Base-by-base conservation (phyloP, 208 protist species). In the Leishmania guyanensis region DNA sequence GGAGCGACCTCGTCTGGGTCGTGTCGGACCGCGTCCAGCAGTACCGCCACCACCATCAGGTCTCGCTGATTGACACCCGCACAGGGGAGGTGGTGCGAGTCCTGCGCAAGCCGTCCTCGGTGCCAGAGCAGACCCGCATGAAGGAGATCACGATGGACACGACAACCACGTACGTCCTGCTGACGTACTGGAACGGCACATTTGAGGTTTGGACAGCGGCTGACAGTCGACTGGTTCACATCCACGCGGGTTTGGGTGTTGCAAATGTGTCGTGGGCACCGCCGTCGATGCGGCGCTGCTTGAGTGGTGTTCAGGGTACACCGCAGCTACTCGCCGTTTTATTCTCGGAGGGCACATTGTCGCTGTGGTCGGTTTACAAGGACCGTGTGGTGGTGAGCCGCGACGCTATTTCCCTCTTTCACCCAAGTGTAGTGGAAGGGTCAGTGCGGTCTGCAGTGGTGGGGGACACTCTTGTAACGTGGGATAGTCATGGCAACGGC, bases 181-280 rank as follows among this genome's bases (percentile, higher is more conserved):
- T 95, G 5, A 81, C 84, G 9, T 97, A 92, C 86, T 87, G 86
- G 85, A 90, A 94, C 65, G 90, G 92, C 70, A 92, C 89, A 14
- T 97, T 97, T 80, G 94, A 97, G 81, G 90, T 97, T 14, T 97
- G 94, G 94, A 93, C 87, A 76, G 83, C 88, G 14, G 87, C 90
- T 72, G 88, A 88, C 46, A 79, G 83, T 68, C 81, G 86, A 17
- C 82, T 97, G 75, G 87, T 97, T 83, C 92, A 95, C 84, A 84
- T 90, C 29, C 90, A 93, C 86, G 86, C 88, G 65, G 92, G 91
- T 54, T 85, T 94, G 69, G 90, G 91, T 68, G 89, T 97, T n/a
- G 84, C 87, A 6, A 85, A 90, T 79, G 90, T 91, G 58, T 91
- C 91, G 33, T 97, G 94, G 94, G 94, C 91, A 10, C 94, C 94